phyloP scores from a whole-genome alignment of 371 early-diverging fungal genomes.

The Saksenaea vasiformis region DNA sequence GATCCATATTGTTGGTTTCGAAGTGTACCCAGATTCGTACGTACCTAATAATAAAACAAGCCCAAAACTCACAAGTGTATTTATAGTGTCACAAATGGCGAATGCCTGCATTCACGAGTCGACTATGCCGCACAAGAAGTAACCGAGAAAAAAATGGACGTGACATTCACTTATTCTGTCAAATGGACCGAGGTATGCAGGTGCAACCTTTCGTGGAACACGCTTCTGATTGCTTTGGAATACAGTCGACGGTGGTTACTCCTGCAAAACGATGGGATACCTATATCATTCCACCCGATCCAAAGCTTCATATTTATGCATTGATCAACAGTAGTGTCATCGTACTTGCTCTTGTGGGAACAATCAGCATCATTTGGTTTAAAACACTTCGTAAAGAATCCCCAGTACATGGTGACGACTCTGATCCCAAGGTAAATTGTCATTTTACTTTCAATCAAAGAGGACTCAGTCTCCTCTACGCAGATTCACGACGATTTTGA shows the following conservation, averaged over 20 bases:
- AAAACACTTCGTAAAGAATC: conserved; percentile 34
- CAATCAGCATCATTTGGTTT: conserved; percentile 30
- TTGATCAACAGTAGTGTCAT: conserved; percentile 34
- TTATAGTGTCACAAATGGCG: conserved; percentile 32
- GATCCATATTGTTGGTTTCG: conserved; percentile 40
- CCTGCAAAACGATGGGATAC: conserved; percentile 34
- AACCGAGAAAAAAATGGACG: conserved; percentile 22
- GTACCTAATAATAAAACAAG: background rate
- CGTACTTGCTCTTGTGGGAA: conserved; percentile 13
- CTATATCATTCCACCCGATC: conserved; percentile 32
- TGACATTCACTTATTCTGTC: conserved; percentile 46
- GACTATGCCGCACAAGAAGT: conserved; percentile 45
- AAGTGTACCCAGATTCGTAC: conserved; percentile 55
- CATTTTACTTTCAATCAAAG: background rate
- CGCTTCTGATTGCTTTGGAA: background rate
- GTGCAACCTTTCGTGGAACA: background rate
- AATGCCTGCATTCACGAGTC: conserved; percentile 35
- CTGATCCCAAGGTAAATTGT: conserved; percentile 17
- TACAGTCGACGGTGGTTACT: conserved; percentile 10
- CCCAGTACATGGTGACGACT: conserved; percentile 12
- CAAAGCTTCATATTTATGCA: conserved; percentile 30
- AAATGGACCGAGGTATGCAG: conserved; percentile 41
- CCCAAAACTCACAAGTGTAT: background rate
- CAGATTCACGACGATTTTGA: conserved; percentile 38
- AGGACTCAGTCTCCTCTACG: background rate